phyloP scores from a whole-genome alignment of 2,329 filamentous ascomycete species.

The Fusarium foetens region DNA sequence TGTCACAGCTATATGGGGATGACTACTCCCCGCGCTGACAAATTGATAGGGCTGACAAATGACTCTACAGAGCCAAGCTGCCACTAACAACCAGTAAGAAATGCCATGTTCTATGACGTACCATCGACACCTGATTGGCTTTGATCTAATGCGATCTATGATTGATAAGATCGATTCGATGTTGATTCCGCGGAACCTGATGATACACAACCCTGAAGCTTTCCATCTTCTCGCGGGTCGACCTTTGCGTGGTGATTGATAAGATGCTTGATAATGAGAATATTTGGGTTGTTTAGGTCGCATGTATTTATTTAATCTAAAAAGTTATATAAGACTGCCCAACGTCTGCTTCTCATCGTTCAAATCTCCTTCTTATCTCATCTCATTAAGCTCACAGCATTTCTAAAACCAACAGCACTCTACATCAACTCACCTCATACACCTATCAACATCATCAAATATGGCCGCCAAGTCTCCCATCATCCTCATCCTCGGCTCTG shows the following conservation, averaged over 20 bases:
- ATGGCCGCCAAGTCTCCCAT: conserved; percentile 18
- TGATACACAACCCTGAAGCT: accelerated
- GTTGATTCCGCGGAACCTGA: background rate
- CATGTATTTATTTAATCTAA: accelerated
- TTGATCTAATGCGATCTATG: accelerated
- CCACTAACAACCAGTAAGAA: background rate
- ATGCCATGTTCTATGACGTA: too few species aligned
- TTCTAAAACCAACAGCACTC: too few species aligned
- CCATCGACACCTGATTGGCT: background rate
- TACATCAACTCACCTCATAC: accelerated
- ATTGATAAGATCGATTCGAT: background rate
- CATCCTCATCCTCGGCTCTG: conserved; percentile 43
- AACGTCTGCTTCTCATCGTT: accelerated
- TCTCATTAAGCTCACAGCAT: too few species aligned
- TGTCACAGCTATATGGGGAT: background rate
- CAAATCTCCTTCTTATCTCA: too few species aligned
- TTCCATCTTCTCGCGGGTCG: background rate
- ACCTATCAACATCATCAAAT: accelerated
- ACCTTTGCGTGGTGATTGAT: background rate
- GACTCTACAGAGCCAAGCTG: too few species aligned
- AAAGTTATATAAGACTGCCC: background rate
- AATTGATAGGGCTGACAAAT: background rate
- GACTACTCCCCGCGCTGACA: background rate
- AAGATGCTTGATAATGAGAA: background rate
- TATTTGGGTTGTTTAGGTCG: accelerated